Base-by-base conservation (phyloP, 2,329 filamentous ascomycete species). In the Pyricularia sp. region DNA sequence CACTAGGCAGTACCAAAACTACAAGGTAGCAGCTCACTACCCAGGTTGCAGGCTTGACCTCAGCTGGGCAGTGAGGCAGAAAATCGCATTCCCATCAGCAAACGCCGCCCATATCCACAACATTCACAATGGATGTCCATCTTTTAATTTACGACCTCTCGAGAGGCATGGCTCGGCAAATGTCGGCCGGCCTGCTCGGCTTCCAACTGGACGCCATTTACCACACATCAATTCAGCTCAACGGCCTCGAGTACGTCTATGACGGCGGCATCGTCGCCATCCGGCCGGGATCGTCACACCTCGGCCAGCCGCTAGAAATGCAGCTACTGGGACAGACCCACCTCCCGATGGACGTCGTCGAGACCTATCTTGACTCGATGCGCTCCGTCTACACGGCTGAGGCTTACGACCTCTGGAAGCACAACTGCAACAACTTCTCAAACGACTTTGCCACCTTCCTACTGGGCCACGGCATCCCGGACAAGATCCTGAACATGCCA, bases 381-480 rank as follows among this genome's bases (percentile, higher is more conserved):
- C 89, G 90, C 70, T 83, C 89, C 0, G 89, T 96, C 12, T 99
- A 96, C 76, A 97, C 93, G 0, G 82, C 90, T 10, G 89, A 93
- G 87, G 91, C 92, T 0, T 98, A 98, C 75, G 93, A 97, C 76
- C 81, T 97, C 5, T 97, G 86, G 77, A 92, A 81, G 74, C 93
- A 97, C 79, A 99, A 99, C 77, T 98, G 94, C 82, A 99, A 98
- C 81, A 97, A 97, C 78, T 99, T 98, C 79, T 92, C 92, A 3
- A 94, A 98, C 75, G 93, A 97, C 71, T 90, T 98, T 72, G 84
- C 92, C 71, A 95, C 92, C 78, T 98, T 98, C 72, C 83, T 98
- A 0, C 82, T 97, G 0, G 94, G 95, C 26, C 91, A 89, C 73
- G 92, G 92, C 2, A 98, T 98, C 70, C 95, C 95, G 0, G 86